A percentile compares a stretch with the other conserved stretches of the same genome.
These are phyloP conservation scores for Barnettozyma siamensis DNA, from an alignment of 805 yeast species.

Conservation along the genomic window DNA sequence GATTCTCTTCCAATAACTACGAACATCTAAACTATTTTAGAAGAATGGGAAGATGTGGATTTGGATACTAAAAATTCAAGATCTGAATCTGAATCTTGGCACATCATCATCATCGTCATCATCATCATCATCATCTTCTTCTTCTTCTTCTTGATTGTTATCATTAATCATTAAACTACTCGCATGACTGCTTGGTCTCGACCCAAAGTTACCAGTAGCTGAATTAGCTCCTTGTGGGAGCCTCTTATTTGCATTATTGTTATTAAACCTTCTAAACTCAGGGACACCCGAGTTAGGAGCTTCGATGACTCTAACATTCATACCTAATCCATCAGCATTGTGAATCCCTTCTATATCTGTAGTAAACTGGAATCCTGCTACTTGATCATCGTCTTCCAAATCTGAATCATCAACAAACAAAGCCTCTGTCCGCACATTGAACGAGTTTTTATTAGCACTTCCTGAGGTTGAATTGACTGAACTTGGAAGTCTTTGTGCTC, in stretches of 20 bases:
- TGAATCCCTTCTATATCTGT: constrained; percentile 9
- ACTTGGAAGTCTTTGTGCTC: too few relatives aligned
- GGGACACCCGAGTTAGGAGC: constrained; percentile 9
- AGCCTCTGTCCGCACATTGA: constrained; percentile 2
- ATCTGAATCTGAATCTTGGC: constrained; percentile 31
- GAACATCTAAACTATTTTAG: constrained; percentile 26
- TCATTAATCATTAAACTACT: constrained; percentile 1
- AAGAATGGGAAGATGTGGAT: constrained; percentile 25
- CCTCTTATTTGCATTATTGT: too few relatives aligned
- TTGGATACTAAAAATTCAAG: constrained; percentile 8
- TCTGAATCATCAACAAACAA: constrained; percentile 15
- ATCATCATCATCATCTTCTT: constrained; percentile 19
- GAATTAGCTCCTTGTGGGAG: neutral
- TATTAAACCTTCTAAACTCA: constrained; percentile 14
- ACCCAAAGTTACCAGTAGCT: neutral
- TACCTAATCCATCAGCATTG: constrained; percentile 19
- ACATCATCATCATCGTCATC: constrained; percentile 30
- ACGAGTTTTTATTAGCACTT: neutral
- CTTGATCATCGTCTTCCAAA: constrained; percentile 13
- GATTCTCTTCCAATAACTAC: constrained; percentile 15
- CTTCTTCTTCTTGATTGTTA: constrained; percentile 4
- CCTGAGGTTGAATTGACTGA: neutral
- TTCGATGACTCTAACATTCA: constrained; percentile 14
- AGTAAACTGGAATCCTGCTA: constrained; percentile 16
- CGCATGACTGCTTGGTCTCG: neutral